A percentile compares a stretch with the other conserved stretches of the same genome.
Conservation (phyloP, 2,329 filamentous ascomycete genomes). For the Alternaria brassicae region DNA sequence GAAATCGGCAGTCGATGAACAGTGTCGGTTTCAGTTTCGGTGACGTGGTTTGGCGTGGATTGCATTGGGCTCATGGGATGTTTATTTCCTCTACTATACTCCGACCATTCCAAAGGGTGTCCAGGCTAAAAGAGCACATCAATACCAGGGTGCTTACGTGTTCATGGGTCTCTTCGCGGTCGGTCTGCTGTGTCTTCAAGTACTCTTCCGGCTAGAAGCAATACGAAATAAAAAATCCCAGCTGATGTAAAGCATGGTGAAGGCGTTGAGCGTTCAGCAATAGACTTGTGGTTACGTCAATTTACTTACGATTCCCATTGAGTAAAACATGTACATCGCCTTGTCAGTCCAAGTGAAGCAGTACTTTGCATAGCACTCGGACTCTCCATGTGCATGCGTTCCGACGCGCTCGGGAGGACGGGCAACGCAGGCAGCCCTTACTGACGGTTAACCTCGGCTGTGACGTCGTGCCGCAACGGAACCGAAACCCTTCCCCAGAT, state of each 20-base stretch:
- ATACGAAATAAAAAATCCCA: conserved; percentile 49
- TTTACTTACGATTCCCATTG: conserved; percentile 28
- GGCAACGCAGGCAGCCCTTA: conserved; percentile 17
- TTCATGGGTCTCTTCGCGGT: conserved; percentile 51
- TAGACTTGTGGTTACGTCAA: conserved; percentile 25
- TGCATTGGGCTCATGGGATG: conserved; percentile 50
- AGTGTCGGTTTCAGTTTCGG: conserved; percentile 38
- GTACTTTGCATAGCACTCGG: neutral
- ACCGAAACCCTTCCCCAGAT: conserved; percentile 29
- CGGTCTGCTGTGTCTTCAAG: conserved; percentile 46
- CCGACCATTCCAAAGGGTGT: conserved; percentile 47
- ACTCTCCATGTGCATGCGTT: neutral
- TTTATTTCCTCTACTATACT: conserved; percentile 49
- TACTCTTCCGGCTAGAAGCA: conserved; percentile 50
- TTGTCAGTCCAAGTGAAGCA: neutral
- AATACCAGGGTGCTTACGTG: conserved; percentile 46
- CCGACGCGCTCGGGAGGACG: conserved; percentile 16
- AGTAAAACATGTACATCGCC: neutral
- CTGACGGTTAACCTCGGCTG: conserved; percentile 40
- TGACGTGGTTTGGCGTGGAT: conserved; percentile 46
- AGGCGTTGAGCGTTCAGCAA: conserved; percentile 38
- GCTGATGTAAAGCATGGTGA: conserved; percentile 46
- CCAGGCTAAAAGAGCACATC: conserved; percentile 51
- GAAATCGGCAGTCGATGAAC: conserved; percentile 49
- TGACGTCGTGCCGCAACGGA: conserved; percentile 26